A percentile compares a stretch with the other conserved stretches of the same genome.
These are phyloP conservation scores for Brettanomyces bruxellensis DNA, from an alignment of 805 yeast genomes.

Conservation along the genomic window DNA sequence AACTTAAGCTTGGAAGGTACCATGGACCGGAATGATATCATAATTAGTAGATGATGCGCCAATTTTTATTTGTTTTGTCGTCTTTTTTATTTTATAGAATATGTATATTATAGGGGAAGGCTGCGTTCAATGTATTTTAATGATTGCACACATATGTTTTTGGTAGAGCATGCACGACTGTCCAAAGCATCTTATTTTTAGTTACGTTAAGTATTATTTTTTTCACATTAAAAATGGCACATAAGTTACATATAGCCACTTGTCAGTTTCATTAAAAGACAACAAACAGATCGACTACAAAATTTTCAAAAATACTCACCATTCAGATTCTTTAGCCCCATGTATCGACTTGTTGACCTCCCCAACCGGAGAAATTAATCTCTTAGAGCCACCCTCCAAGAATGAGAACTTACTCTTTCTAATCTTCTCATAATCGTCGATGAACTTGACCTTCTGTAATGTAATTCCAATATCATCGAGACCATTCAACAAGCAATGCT, in stretches of 20 bases:
- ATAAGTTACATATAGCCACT: too few species aligned
- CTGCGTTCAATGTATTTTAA: neutral
- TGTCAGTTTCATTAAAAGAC: too few species aligned
- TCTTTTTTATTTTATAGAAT: neutral
- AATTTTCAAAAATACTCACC: conserved; percentile 34
- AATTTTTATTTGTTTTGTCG: neutral
- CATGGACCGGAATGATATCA: conserved; percentile 28
- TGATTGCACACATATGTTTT: neutral
- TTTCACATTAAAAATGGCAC: too few species aligned
- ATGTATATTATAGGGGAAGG: neutral
- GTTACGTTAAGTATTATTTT: too few species aligned
- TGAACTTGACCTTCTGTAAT: conserved; percentile 75
- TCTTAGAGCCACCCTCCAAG: conserved; percentile 79
- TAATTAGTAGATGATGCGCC: conserved; percentile 16
- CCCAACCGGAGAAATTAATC: conserved; percentile 46
- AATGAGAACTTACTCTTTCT: conserved; percentile 82
- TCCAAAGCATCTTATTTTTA: too few species aligned
- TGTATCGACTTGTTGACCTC: conserved; percentile 62
- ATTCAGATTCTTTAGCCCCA: conserved; percentile 66
- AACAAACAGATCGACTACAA: too few species aligned
- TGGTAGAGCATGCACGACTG: too few species aligned
- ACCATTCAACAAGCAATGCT: conserved; percentile 90
- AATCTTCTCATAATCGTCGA: conserved; percentile 60
- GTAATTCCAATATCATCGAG: conserved; percentile 96
- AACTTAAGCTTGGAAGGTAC: conserved; percentile 31